Evolutionary conservation across 2,329 filamentous ascomycete genomes (phyloP).

Genomic region (Cercospora sp.): DNA sequence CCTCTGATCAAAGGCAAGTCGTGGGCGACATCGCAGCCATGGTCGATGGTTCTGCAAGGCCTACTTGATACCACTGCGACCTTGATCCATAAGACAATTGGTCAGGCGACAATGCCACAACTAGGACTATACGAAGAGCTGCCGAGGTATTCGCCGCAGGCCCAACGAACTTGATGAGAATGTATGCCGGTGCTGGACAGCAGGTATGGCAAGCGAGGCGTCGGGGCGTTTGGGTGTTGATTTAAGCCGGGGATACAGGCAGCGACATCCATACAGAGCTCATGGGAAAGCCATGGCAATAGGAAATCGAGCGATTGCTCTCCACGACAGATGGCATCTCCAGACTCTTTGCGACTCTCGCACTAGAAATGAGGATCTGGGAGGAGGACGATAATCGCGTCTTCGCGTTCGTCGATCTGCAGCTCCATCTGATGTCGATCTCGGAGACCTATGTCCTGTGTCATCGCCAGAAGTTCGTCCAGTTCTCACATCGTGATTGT

Average conservation of each 20-base stretch:
- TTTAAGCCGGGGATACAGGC: neutral
- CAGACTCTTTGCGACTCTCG: neutral
- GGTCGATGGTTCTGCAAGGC: constrained; percentile 21
- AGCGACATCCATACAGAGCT: neutral
- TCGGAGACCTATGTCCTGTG: neutral
- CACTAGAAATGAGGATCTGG: neutral
- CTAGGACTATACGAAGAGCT: constrained; percentile 15
- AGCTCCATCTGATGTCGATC: neutral
- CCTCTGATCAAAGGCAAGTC: constrained; percentile 20
- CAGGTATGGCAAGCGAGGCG: neutral
- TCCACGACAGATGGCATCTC: neutral
- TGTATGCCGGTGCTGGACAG: neutral
- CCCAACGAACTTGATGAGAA: neutral
- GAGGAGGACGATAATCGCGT: neutral
- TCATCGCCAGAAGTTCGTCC: neutral
- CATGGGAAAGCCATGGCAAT: no score
- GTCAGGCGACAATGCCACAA: constrained; percentile 14
- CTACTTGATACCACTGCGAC: constrained; percentile 21
- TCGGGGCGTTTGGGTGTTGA: neutral
- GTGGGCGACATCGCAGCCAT: constrained; percentile 18
- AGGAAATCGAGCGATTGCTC: no score
- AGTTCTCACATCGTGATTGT: neutral
- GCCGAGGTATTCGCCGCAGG: constrained; percentile 13
- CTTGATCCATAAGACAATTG: constrained; percentile 20
- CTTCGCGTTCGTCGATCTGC: neutral